Evolutionary conservation across 2,329 filamentous ascomycete species (phyloP).

Genomic region (Hypoxylon sp.): DNA sequence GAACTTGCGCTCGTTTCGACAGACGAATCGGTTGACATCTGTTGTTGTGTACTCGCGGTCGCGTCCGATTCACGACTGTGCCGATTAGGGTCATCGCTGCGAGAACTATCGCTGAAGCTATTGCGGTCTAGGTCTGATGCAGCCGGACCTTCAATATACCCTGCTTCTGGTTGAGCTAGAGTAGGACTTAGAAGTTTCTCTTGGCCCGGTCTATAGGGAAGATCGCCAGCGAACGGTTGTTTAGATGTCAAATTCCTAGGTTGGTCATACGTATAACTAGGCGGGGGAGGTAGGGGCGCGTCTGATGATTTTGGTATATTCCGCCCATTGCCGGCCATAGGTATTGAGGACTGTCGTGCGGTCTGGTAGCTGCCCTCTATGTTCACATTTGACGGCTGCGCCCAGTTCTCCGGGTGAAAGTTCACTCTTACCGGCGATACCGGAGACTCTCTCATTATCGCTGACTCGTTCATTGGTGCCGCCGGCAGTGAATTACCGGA

Average conservation of each 20-base stretch:
- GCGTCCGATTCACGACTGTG: constrained; percentile 69
- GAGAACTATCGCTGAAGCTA: constrained; percentile 43
- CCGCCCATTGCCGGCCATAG: constrained; percentile 45
- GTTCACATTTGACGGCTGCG: constrained; percentile 66
- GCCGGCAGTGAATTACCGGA: constrained; percentile 48
- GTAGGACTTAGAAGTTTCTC: constrained; percentile 41
- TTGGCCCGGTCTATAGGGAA: constrained; percentile 46
- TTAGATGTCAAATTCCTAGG: constrained; percentile 39
- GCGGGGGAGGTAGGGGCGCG: constrained; percentile 58
- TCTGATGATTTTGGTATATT: constrained; percentile 56
- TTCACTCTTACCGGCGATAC: constrained; percentile 71
- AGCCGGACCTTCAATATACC: constrained; percentile 33
- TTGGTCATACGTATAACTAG: constrained; percentile 50
- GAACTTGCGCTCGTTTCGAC: constrained; percentile 71
- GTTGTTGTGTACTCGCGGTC: constrained; percentile 66
- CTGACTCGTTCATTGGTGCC: constrained; percentile 54
- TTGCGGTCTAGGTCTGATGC: constrained; percentile 41
- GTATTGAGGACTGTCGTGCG: constrained; percentile 9
- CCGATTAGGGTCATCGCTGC: constrained; percentile 57
- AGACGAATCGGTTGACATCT: constrained; percentile 67
- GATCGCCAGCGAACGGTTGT: constrained; percentile 45
- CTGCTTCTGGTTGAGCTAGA: constrained; percentile 38
- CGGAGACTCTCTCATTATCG: constrained; percentile 66
- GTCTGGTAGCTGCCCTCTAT: constrained; percentile 61
- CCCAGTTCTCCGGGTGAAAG: constrained; percentile 68